A percentile compares a stretch with the other conserved stretches of the same genome.
These are phyloP conservation scores for Pleurotus cornucopiae DNA, from an alignment of 768 basidiomycete genomes.

Conservation along the genomic window DNA sequence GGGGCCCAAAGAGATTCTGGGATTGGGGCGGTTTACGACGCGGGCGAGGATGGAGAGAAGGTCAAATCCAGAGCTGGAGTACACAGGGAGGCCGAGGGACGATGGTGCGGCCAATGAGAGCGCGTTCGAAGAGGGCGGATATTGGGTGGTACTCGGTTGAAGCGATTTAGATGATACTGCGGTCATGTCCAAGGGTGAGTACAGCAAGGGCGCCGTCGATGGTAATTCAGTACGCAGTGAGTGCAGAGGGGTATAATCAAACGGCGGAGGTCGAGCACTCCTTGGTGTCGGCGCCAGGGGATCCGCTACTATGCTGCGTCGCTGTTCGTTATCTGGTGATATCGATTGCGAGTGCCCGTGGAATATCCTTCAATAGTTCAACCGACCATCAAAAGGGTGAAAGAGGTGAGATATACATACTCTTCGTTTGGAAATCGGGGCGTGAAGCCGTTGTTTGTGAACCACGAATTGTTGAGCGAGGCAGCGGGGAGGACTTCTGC, in stretches of 20 bases:
- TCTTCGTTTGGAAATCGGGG: constrained; percentile 11
- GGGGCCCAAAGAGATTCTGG: constrained; percentile 77
- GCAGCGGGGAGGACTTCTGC: constrained; percentile 65
- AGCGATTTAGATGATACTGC: too few relatives aligned
- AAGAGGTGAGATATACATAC: constrained; percentile 8
- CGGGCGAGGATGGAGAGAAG: constrained; percentile 77
- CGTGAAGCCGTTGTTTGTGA: constrained; percentile 40
- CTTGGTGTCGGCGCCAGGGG: too few relatives aligned
- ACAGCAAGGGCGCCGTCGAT: too few relatives aligned
- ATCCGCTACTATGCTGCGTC: too few relatives aligned
- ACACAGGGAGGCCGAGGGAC: constrained; percentile 52
- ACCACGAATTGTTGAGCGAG: constrained; percentile 40
- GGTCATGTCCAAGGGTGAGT: too few relatives aligned
- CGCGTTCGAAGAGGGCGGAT: too few relatives aligned
- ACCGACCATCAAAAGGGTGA: neutral
- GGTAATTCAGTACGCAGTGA: neutral
- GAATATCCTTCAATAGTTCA: neutral
- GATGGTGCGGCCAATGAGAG: constrained; percentile 23
- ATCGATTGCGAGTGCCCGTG: too few relatives aligned
- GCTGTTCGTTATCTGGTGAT: too few relatives aligned
- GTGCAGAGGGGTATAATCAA: neutral
- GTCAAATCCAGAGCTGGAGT: constrained; percentile 91
- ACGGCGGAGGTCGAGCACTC: neutral
- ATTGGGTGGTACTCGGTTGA: too few relatives aligned
- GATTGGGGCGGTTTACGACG: constrained; percentile 70